Evolutionary conservation across 257 asterid genomes (phyloP), one percentile per base, ranked within the genome.

Genomic region (Scutellaria baicalensis): DNA sequence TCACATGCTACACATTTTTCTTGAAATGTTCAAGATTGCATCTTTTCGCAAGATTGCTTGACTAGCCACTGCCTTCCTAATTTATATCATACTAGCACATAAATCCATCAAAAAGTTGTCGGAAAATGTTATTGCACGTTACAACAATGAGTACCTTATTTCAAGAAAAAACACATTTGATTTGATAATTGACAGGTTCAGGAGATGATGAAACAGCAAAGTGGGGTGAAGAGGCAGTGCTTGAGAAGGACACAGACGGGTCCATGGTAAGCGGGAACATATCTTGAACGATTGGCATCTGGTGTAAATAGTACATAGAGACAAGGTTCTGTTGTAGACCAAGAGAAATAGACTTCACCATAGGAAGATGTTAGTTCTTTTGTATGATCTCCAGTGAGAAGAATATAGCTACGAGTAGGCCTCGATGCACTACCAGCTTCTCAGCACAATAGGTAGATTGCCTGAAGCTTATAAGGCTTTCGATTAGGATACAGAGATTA

Each of bases 201-300:
- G 78, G 98, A 92, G 88, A 80, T 80, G 95, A 78, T 79, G 88
- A 83, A 83, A 42, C 75, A 75, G 51, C 87, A 80, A 59, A 77
- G 43, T 3, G 91, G 88, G 58, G 55, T 17, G 3, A 94, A 92
- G 86, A 84, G 82, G 50, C 88, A 81, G 64, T 78, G 95, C 78
- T 78, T 91, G 81, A 92, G 97, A 72, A 88, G 99, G 74, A 94
- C 97, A 36, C 93, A 83, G 81, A 89, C 96, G 5, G 87, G 99
- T 60, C 89, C 91, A 12, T 93, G 93, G 97, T 93, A 73, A 84
- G 55, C 45, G 8, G 44, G 16, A 36, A 62, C 45, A 59, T 51
- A 69, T 57, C 35, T 67, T 31, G 69, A 66, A 66, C 33, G 56
- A 17, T 23, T 17, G 13, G 8, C 36, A 14, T 33, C 43, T 5